These are phyloP conservation scores for Curvularia verruculosa DNA, from an alignment of 2,329 filamentous ascomycete species.

Conservation along the genomic window DNA sequence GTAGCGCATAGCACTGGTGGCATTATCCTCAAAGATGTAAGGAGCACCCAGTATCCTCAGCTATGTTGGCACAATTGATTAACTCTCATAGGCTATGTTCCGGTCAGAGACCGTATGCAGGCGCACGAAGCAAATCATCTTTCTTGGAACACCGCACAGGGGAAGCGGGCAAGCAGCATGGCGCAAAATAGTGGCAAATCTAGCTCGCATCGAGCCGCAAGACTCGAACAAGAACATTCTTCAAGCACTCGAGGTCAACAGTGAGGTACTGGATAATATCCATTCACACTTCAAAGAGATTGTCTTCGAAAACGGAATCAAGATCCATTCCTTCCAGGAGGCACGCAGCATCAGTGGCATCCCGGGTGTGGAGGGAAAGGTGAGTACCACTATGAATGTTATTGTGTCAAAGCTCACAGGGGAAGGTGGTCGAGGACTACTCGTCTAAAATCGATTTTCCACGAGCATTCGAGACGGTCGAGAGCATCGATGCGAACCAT, in stretches of 20 bases:
- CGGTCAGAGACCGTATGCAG: slow-evolving; percentile 36
- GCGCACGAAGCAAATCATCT: slow-evolving; percentile 44
- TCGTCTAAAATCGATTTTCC: slow-evolving; percentile 51
- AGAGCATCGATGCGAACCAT: slow-evolving; percentile 52
- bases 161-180: slow-evolving; percentile 44
- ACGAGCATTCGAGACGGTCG: slow-evolving; percentile 43
- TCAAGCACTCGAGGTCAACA: slow-evolving; percentile 41
- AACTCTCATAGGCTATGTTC: slow-evolving; percentile 36
- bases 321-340: slow-evolving; percentile 52
- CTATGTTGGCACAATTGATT: not conserved
- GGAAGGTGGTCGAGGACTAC: slow-evolving; percentile 49
- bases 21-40: not conserved
- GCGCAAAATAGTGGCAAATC: slow-evolving; percentile 44
- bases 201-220: slow-evolving; percentile 29
- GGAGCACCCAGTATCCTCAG: not conserved
- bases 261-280: slow-evolving; percentile 49
- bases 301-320: slow-evolving; percentile 30
- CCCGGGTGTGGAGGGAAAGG: not conserved
- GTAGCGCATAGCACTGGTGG: not conserved
- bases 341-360: not conserved
- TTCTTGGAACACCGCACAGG: slow-evolving; percentile 52
- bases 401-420: slow-evolving; percentile 16
- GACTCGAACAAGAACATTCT: slow-evolving; percentile 4
- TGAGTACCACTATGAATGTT: not conserved
- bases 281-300: slow-evolving; percentile 46